Evolutionary conservation across 495 filamentous ascomycete species (phyloP).

Genomic region (Chlorociboria aeruginascens): DNA sequence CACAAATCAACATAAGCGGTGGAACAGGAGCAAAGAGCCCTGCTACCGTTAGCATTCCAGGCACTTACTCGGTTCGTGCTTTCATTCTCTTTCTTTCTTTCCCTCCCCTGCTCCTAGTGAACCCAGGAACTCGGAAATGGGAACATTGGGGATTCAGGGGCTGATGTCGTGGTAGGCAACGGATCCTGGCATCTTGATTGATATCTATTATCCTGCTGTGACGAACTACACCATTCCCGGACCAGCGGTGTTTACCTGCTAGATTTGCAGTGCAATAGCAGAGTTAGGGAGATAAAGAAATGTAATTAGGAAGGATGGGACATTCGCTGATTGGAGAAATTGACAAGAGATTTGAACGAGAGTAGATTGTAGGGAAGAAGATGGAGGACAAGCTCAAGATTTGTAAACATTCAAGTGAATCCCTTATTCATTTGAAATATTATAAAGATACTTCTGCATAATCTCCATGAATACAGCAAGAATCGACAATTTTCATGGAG

Average conservation of each 20-base stretch:
- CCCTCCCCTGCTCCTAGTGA: background rate
- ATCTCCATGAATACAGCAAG: too few relatives aligned
- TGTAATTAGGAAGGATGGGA: too few relatives aligned
- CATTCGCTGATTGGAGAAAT: too few relatives aligned
- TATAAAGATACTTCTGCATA: too few relatives aligned
- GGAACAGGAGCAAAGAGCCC: constrained; percentile 30
- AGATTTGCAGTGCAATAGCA: background rate
- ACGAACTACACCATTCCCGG: constrained; percentile 21
- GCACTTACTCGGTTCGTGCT: constrained; percentile 29
- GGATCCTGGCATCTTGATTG: constrained; percentile 40
- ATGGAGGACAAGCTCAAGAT: too few relatives aligned
- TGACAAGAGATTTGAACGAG: too few relatives aligned
- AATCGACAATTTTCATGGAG: too few relatives aligned
- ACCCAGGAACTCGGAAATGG: background rate
- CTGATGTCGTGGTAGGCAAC: constrained; percentile 14
- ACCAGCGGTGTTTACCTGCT: constrained; percentile 5
- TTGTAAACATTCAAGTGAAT: too few relatives aligned
- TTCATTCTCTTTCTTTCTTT: background rate
- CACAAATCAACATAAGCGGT: constrained; percentile 41
- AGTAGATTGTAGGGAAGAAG: too few relatives aligned
- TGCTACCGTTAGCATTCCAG: constrained; percentile 42
- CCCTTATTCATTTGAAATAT: too few relatives aligned
- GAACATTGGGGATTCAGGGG: background rate
- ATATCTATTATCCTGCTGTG: constrained; percentile 31
- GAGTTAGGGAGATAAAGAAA: too few relatives aligned